A percentile compares a stretch with the other conserved stretches of the same genome.
These are phyloP conservation scores for Casuarina glauca DNA, from an alignment of 306 rosid genomes.

Conservation along the genomic window DNA sequence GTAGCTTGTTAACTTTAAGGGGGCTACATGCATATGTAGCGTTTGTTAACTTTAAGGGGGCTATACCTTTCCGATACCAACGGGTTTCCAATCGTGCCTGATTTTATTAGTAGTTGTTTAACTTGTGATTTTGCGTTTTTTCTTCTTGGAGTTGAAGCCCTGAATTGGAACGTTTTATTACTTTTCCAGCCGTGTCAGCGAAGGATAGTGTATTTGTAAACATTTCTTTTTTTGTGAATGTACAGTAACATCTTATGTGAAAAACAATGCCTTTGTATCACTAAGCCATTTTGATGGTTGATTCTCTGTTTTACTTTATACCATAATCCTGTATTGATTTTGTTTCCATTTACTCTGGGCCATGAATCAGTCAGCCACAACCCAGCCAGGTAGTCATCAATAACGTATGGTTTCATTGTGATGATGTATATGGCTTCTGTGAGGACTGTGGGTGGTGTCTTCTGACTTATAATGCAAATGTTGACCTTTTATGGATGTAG, in stretches of 20 bases:
- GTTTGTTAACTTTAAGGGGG: background rate
- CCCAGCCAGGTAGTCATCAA: background rate
- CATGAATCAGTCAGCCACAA: background rate
- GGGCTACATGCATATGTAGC: background rate
- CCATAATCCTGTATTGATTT: background rate
- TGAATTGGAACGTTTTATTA: background rate
- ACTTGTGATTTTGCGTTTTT: background rate
- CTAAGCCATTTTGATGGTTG: background rate
- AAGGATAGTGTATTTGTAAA: background rate
- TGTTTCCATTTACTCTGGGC: background rate
- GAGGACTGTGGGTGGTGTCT: slow-evolving; percentile 1
- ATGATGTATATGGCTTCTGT: background rate
- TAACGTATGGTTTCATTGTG: background rate
- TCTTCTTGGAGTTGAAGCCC: background rate
- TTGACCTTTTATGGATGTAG: background rate
- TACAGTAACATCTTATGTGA: background rate
- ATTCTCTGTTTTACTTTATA: background rate
- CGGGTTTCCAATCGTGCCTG: background rate
- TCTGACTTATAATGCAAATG: slow-evolving; percentile 2
- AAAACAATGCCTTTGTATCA: background rate
- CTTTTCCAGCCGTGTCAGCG: background rate
- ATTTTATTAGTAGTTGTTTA: background rate
- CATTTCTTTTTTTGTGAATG: no score
- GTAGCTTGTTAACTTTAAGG: background rate
- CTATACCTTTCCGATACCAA: background rate